phyloP scores from a whole-genome alignment of 805 yeast species.

The Yarrowia deformans region DNA sequence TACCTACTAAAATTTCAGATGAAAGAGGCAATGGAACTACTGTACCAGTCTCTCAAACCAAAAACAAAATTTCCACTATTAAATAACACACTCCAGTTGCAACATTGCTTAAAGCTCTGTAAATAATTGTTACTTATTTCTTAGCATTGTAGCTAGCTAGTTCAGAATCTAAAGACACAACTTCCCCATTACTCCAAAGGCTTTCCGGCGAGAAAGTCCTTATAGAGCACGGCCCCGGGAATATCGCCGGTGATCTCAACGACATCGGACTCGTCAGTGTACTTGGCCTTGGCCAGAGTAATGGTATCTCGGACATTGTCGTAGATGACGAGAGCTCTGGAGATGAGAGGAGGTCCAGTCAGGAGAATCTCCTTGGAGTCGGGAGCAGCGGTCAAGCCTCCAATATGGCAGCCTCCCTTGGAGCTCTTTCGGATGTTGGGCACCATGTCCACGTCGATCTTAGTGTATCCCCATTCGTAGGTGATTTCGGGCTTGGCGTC shows the following conservation, averaged over 20 bases:
- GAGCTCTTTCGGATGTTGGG: background rate
- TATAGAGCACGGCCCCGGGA: background rate
- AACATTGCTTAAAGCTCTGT: no score
- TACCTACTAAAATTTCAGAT: no score
- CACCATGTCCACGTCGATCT: background rate
- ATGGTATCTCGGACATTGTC: background rate
- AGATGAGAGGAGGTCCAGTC: background rate
- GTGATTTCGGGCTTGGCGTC: background rate
- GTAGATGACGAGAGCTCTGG: background rate
- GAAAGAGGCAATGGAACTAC: no score
- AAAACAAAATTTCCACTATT: no score
- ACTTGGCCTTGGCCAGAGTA: constrained; percentile 4
- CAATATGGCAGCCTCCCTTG: background rate
- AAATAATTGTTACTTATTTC: no score
- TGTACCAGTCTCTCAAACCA: no score
- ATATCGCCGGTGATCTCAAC: background rate
- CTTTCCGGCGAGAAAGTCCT: background rate
- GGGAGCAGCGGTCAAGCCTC: background rate
- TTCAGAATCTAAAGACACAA: no score
- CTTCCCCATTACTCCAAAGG: no score
- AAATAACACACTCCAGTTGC: no score
- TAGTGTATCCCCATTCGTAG: background rate
- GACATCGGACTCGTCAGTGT: background rate
- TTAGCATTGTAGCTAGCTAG: no score
- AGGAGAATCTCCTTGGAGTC: background rate